phyloP scores from a whole-genome alignment of 1,284 basidiomycete species.

The Vanrija sp. region DNA sequence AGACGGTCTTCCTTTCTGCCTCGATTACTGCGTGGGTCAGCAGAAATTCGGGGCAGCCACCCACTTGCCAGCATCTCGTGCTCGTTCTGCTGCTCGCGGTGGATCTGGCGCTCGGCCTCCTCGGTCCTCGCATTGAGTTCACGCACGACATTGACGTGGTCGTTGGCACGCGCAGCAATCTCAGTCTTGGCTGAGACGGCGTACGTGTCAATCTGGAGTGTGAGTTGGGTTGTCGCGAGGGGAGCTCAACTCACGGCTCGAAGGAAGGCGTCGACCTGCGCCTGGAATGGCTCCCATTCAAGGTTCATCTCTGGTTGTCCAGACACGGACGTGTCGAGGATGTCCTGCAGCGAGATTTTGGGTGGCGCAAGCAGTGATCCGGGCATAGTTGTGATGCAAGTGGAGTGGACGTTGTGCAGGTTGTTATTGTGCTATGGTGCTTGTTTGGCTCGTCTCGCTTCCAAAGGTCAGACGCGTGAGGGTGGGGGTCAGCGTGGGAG shows the following conservation, averaged over 20 bases:
- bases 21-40: slow-evolving; percentile 31
- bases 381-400: slow-evolving; percentile 8
- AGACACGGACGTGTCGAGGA: slow-evolving; percentile 16
- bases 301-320: slow-evolving; percentile 27
- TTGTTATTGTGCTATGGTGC: background rate
- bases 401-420: background rate
- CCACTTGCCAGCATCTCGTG: slow-evolving; percentile 43
- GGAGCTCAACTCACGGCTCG: slow-evolving; percentile 26
- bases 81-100: slow-evolving; percentile 40
- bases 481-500: background rate
- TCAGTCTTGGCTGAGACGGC: slow-evolving; percentile 34
- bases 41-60: slow-evolving; percentile 2
- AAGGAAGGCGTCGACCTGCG: slow-evolving; percentile 36
- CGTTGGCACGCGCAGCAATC: slow-evolving; percentile 31
- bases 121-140: slow-evolving; percentile 37
- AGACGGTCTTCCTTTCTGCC: slow-evolving; percentile 32
- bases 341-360: slow-evolving; percentile 21
- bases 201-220: slow-evolving; percentile 39
- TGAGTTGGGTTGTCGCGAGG: background rate
- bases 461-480: slow-evolving; percentile 15
- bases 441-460: background rate
- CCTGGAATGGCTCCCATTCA: slow-evolving; percentile 38
- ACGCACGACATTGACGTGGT: slow-evolving; percentile 28
- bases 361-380: slow-evolving; percentile 17
- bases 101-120: slow-evolving; percentile 39